A percentile compares a stretch with the other conserved stretches of the same genome.
Evolutionary conservation across 495 filamentous ascomycete genomes (phyloP).

Genomic region (Amphirosellinia nigrospora): DNA sequence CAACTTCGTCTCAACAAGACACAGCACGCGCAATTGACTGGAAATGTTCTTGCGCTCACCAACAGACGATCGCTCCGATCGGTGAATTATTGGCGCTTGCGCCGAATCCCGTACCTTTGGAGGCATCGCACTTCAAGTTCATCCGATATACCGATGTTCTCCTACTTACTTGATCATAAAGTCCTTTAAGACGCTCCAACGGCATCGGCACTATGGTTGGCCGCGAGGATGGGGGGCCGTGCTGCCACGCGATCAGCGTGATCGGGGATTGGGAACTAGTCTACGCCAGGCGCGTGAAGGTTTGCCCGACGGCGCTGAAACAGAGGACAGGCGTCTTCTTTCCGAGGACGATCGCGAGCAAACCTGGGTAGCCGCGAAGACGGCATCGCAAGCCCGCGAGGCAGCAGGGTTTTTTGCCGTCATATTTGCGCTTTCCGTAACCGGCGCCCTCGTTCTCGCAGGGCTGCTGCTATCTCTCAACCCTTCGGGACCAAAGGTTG

Average conservation of each 20-base stretch:
- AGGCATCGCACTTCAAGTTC: background rate
- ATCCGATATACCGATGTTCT: background rate
- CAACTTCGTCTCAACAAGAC: background rate
- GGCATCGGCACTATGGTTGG: background rate
- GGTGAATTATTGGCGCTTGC: background rate
- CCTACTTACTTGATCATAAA: background rate
- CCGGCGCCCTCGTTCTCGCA: constrained; percentile 9
- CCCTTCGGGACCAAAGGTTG: background rate
- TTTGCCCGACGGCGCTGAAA: background rate
- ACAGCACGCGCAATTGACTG: background rate
- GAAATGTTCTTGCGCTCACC: background rate
- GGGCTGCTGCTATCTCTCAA: constrained; percentile 21
- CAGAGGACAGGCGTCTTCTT: constrained; percentile 3
- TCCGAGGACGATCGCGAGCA: constrained; percentile 6
- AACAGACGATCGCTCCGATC: background rate
- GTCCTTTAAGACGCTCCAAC: background rate
- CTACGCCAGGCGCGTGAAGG: background rate
- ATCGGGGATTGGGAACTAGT: background rate
- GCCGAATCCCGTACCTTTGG: background rate
- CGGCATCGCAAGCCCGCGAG: background rate
- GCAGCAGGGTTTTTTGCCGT: constrained; percentile 5
- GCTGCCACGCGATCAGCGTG: background rate
- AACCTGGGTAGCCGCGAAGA: background rate
- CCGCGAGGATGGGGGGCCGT: background rate
- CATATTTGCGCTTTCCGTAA: background rate